A percentile compares a stretch with the other conserved stretches of the same genome.
These are phyloP conservation scores for Zoysia japonica DNA, from an alignment of 176 grass and related monocot species.

Conservation along the genomic window DNA sequence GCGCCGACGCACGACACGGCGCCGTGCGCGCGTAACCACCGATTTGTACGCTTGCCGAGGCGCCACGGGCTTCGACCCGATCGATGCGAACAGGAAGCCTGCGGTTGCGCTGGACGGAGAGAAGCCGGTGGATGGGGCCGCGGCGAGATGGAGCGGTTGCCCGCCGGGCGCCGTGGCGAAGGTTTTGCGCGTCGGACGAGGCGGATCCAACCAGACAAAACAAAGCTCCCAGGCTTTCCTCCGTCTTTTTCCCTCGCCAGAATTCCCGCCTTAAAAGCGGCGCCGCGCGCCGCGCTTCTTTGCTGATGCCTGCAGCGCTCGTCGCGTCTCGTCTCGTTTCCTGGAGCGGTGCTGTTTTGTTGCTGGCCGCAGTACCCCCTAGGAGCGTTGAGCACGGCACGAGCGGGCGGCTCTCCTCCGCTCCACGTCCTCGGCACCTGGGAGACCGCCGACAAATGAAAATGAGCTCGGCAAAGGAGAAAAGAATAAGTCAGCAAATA, in stretches of 20 bases:
- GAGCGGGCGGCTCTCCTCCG: not conserved
- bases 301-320: too few relatives aligned
- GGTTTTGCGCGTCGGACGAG: too few relatives aligned
- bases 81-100: not conserved
- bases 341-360: not conserved
- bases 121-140: too few relatives aligned
- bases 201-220: too few relatives aligned
- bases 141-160: too few relatives aligned
- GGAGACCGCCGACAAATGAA: not conserved
- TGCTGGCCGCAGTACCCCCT: not conserved
- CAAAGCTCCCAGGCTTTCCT: not conserved
- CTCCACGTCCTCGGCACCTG: not conserved
- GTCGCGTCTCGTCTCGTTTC: not conserved
- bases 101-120: too few relatives aligned
- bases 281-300: not conserved
- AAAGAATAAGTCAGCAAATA: too few relatives aligned
- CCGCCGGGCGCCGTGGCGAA: too few relatives aligned
- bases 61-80: too few relatives aligned
- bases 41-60: not conserved
- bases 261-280: conserved; percentile 40
- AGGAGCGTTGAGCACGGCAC: too few relatives aligned
- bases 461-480: too few relatives aligned
- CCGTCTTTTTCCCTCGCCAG: not conserved
- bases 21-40: conserved; percentile 12
- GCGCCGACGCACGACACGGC: not conserved